These are phyloP conservation scores for Candida pseudocylindracea DNA, from an alignment of 1,139 yeast species.

Conservation along the genomic window DNA sequence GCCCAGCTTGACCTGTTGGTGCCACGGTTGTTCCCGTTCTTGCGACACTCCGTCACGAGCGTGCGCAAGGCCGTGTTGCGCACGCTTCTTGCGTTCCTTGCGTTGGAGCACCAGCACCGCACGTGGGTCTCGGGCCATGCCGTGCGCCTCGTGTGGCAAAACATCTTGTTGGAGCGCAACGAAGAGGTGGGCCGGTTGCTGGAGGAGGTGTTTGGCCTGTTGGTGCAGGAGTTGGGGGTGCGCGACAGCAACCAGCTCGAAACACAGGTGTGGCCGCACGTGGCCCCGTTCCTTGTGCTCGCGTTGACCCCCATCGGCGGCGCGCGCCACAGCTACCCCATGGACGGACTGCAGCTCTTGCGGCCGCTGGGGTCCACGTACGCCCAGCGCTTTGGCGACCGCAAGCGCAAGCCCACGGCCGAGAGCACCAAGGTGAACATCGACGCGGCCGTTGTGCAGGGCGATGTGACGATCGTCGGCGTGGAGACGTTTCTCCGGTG, in stretches of 20 bases:
- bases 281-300: conserved; percentile 41
- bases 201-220: conserved; percentile 31
- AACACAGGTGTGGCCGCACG: conserved; percentile 20
- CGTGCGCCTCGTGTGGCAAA: conserved; percentile 64
- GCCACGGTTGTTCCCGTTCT: conserved; percentile 82
- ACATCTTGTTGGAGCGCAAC: conserved; percentile 75
- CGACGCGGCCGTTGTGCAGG: conserved; percentile 80
- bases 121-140: conserved; percentile 63
- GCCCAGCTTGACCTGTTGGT: conserved; percentile 21
- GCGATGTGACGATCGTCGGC: conserved; percentile 80
- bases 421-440: conserved; percentile 53
- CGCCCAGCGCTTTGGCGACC: conserved; percentile 15
- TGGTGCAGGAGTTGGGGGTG: conserved; percentile 22
- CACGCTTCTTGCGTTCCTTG: conserved; percentile 57
- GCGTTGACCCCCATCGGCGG: conserved; percentile 90
- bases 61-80: conserved; percentile 79
- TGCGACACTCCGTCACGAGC: conserved; percentile 82
- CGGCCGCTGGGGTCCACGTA: conserved; percentile 48
- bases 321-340: conserved; percentile 68
- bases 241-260: not conserved
- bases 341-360: conserved; percentile 54
- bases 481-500: conserved; percentile 53
- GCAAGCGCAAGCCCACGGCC: conserved; percentile 14
- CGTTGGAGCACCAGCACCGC: conserved; percentile 40
- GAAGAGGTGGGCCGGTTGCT: conserved; percentile 47